Conservation (phyloP, 352 stramenopile species). For the Halophytophthora batemanensis region DNA sequence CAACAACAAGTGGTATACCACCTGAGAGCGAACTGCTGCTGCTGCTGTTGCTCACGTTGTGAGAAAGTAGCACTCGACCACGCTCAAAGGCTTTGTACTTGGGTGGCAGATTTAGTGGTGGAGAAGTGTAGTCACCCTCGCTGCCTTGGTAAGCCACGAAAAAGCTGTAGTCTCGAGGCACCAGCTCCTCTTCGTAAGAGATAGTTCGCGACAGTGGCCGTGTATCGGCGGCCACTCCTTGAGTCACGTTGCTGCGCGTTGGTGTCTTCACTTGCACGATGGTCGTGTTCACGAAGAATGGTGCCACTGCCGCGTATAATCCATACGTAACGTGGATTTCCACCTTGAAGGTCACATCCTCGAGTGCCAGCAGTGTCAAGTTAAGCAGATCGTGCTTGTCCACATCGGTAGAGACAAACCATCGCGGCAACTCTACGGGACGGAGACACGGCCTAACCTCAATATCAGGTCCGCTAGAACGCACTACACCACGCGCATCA, state of each 20-base stretch:
- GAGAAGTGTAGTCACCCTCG: constrained; percentile 61
- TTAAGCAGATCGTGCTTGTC: constrained; percentile 94
- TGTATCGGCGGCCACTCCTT: constrained; percentile 57
- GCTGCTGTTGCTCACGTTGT: constrained; percentile 86
- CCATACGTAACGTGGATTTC: constrained; percentile 96
- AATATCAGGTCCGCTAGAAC: constrained; percentile 52
- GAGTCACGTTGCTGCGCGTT: constrained; percentile 64
- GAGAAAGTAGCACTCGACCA: constrained; percentile 91
- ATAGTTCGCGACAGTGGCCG: constrained; percentile 77
- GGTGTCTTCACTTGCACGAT: constrained; percentile 79
- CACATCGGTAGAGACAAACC: constrained; percentile 88
- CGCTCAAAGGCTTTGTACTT: constrained; percentile 91
- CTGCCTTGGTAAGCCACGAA: constrained; percentile 73
- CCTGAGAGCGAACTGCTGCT: neutral
- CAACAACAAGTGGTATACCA: constrained; percentile 72
- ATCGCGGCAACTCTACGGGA: constrained; percentile 87
- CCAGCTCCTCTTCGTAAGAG: constrained; percentile 77
- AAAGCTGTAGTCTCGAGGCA: constrained; percentile 90
- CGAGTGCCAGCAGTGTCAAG: constrained; percentile 92
- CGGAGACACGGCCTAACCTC: constrained; percentile 91
- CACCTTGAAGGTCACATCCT: constrained; percentile 94
- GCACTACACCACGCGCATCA: constrained; percentile 48
- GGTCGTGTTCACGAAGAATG: constrained; percentile 93
- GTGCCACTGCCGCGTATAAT: constrained; percentile 76
- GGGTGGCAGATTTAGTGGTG: constrained; percentile 93